Percentiles rank a stretch among this genome's conserved stretches.
These are phyloP conservation scores for Trametes elegans DNA, from an alignment of 768 basidiomycete species.

Conservation along the genomic window DNA sequence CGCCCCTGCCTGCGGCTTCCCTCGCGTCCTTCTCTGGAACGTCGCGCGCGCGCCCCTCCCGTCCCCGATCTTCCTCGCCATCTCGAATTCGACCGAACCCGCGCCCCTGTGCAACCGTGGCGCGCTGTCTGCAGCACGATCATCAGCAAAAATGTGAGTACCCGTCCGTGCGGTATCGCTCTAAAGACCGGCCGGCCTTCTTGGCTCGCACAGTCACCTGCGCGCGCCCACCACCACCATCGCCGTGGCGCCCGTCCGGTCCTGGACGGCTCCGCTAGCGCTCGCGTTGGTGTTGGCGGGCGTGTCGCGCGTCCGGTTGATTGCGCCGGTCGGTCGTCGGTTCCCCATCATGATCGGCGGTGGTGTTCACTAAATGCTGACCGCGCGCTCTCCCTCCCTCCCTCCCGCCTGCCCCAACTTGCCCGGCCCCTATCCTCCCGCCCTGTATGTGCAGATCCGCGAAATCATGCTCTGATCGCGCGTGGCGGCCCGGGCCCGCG, in stretches of 20 bases:
- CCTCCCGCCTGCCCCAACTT: too few relatives aligned
- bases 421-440: too few relatives aligned
- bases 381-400: not conserved
- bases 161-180: not conserved
- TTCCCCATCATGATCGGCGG: constrained; percentile 7
- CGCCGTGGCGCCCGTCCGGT: not conserved
- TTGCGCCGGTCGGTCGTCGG: too few relatives aligned
- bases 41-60: not conserved
- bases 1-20: too few relatives aligned
- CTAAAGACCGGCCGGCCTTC: too few relatives aligned
- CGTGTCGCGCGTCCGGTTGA: too few relatives aligned
- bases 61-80: constrained; percentile 1
- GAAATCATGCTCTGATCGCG: constrained; percentile 45
- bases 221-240: not conserved
- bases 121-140: constrained; percentile 48
- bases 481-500: not conserved
- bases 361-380: not conserved
- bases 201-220: not conserved
- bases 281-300: too few relatives aligned
- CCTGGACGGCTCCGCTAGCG: too few relatives aligned
- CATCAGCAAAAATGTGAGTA: constrained; percentile 69
- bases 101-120: too few relatives aligned
- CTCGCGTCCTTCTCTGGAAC: too few relatives aligned
- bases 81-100: not conserved
- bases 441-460: too few relatives aligned